Conservation (phyloP, 148 eudicot genomes). For the Fagopyrum homotropicum region DNA sequence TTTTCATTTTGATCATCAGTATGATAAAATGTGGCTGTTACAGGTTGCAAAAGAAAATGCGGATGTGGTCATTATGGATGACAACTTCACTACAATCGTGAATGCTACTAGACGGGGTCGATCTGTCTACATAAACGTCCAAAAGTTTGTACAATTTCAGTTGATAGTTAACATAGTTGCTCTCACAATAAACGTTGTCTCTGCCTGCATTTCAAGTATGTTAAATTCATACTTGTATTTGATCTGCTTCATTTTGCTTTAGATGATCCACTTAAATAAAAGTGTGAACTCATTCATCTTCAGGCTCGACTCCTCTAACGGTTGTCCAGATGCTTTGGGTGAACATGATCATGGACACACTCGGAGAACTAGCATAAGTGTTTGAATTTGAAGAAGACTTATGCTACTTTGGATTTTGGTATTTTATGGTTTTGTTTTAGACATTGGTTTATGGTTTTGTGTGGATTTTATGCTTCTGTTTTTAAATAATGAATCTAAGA, state of each 20-base stretch:
- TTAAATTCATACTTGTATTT: not conserved
- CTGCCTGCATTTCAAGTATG: conserved; percentile 71
- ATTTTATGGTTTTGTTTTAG: no score
- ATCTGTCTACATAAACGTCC: conserved; percentile 75
- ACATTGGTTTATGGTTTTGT: no score
- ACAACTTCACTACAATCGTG: conserved; percentile 66
- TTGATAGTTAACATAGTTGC: conserved; percentile 85
- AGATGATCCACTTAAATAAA: not conserved
- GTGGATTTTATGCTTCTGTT: no score
- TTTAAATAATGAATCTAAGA: no score
- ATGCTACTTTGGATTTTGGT: no score
- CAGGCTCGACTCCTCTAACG: conserved; percentile 86
- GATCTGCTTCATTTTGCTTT: not conserved
- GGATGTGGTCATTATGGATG: conserved; percentile 77
- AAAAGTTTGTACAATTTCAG: conserved; percentile 89
- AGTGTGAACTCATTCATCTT: not conserved
- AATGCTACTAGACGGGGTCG: conserved; percentile 79
- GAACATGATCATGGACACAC: conserved; percentile 94
- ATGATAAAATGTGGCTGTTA: not conserved
- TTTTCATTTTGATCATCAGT: no score
- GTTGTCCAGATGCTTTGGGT: conserved; percentile 89
- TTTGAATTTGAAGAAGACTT: no score
- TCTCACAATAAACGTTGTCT: conserved; percentile 58
- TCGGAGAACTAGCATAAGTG: conserved; percentile 72
- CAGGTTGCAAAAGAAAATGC: conserved; percentile 94